phyloP scores from a whole-genome alignment of 225 moss, liverwort and hornwort species.

The Polytrichum formosum region DNA sequence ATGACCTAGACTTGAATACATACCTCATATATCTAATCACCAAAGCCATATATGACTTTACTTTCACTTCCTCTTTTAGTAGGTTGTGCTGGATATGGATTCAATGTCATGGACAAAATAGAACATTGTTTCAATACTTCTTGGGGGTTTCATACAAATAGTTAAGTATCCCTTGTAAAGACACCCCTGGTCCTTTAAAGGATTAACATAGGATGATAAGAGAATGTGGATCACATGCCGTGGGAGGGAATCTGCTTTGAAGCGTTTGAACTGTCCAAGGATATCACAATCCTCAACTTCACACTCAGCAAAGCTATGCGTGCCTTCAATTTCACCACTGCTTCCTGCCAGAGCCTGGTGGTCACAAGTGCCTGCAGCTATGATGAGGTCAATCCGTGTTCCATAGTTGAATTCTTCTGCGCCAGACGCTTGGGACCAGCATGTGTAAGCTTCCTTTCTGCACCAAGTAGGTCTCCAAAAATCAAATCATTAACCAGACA shows the following conservation, averaged over 20 bases:
- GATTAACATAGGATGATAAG: not conserved
- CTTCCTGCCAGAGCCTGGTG: slow-evolving; percentile 41
- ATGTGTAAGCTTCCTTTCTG: slow-evolving; percentile 89
- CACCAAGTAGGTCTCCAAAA: not conserved
- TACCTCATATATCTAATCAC: no score
- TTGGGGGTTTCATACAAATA: no score
- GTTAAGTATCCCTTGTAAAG: no score
- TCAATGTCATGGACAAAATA: no score
- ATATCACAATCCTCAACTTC: slow-evolving; percentile 81
- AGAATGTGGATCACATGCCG: slow-evolving; percentile 34
- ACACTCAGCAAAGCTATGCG: slow-evolving; percentile 82
- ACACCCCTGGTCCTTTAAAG: no score
- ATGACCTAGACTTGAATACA: no score
- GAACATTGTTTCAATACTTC: no score
- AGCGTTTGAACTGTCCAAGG: slow-evolving; percentile 70
- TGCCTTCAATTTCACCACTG: slow-evolving; percentile 17
- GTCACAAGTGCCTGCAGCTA: slow-evolving; percentile 77
- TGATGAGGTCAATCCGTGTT: slow-evolving; percentile 79
- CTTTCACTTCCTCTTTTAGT: no score
- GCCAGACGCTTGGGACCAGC: slow-evolving; percentile 76
- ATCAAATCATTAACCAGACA: no score
- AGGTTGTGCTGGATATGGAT: no score
- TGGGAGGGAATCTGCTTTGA: slow-evolving; percentile 77
- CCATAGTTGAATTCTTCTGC: slow-evolving; percentile 98
- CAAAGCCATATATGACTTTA: no score